Evolutionary conservation across 805 yeast species (phyloP).

Genomic region (Zygosaccharomyces lentus): DNA sequence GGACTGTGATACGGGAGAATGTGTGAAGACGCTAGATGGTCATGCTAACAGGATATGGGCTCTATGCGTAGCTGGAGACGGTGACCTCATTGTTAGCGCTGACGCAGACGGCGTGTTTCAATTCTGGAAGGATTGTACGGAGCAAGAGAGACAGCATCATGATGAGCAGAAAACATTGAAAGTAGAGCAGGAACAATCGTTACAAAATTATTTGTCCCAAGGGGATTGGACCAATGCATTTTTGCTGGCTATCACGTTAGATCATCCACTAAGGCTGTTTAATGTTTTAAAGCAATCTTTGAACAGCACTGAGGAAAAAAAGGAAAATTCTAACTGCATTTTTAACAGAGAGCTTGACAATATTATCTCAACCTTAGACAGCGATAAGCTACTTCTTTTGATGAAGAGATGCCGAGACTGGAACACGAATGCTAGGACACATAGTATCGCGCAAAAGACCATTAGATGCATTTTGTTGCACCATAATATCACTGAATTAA

Average conservation of each 20-base stretch:
- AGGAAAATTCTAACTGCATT: conserved; percentile 8
- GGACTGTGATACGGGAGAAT: conserved; percentile 76
- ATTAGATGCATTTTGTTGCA: conserved; percentile 58
- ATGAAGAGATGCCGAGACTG: conserved; percentile 84
- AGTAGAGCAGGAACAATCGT: conserved; percentile 85
- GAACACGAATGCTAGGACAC: conserved; percentile 85
- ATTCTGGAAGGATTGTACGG: conserved; percentile 85
- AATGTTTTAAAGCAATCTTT: conserved; percentile 66
- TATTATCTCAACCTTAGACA: conserved; percentile 52
- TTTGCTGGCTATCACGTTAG: conserved; percentile 73
- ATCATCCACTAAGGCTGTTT: conserved; percentile 86
- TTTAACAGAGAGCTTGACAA: conserved; percentile 53
- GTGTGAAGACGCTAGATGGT: conserved; percentile 80
- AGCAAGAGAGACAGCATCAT: conserved; percentile 54
- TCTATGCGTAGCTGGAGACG: conserved; percentile 59
- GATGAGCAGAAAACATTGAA: conserved; percentile 46
- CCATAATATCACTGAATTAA: conserved; percentile 52
- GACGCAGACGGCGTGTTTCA: conserved; percentile 94
- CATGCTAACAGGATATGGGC: conserved; percentile 97
- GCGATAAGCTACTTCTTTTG: conserved; percentile 55
- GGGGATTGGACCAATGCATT: conserved; percentile 89
- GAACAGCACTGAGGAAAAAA: conserved; percentile 37
- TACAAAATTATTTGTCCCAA: conserved; percentile 65
- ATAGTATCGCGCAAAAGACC: conserved; percentile 74
- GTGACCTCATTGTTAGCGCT: conserved; percentile 70